Evolutionary conservation across 805 yeast genomes (phyloP).

Genomic region (Starmera dryadoides): DNA sequence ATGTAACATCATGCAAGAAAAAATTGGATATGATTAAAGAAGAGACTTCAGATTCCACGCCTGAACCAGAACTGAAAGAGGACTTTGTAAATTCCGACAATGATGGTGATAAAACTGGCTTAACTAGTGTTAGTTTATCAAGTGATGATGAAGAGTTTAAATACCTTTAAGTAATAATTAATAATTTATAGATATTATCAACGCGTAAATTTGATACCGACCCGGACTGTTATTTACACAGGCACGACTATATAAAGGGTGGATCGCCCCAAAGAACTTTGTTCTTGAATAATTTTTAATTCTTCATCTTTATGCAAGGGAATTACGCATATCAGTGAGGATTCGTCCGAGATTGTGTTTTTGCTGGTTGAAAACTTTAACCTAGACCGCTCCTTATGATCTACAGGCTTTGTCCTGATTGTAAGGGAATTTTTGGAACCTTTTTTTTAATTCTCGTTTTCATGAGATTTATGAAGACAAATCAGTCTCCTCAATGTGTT

Average conservation of each 20-base stretch:
- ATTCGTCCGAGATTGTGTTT: conserved; percentile 99
- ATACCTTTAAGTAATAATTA: background rate
- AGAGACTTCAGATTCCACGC: background rate
- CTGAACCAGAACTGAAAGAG: conserved; percentile 1
- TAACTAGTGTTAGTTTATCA: conserved; percentile 2
- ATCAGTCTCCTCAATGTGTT: no score
- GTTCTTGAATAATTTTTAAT: conserved; percentile 15
- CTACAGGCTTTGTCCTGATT: conserved; percentile 29
- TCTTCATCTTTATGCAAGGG: conserved; percentile 99
- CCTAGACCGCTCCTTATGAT: conserved; percentile 75
- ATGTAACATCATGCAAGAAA: background rate
- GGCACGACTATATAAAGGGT: background rate
- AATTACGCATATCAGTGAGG: conserved; percentile 99
- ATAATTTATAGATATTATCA: background rate
- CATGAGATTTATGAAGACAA: background rate
- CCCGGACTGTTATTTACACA: background rate
- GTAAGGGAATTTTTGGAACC: conserved; percentile 73
- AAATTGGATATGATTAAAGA: conserved; percentile 1
- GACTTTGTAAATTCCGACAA: background rate
- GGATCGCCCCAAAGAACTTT: background rate
- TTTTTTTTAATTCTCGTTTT: background rate
- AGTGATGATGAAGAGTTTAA: conserved; percentile 7
- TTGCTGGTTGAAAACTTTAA: conserved; percentile 99
- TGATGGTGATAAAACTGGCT: conserved; percentile 11
- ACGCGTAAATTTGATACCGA: background rate